A percentile compares a stretch with the other conserved stretches of the same genome.
These are phyloP conservation scores for Papiliotrema laurentii DNA, from an alignment of 1,284 basidiomycete species.

Conservation along the genomic window DNA sequence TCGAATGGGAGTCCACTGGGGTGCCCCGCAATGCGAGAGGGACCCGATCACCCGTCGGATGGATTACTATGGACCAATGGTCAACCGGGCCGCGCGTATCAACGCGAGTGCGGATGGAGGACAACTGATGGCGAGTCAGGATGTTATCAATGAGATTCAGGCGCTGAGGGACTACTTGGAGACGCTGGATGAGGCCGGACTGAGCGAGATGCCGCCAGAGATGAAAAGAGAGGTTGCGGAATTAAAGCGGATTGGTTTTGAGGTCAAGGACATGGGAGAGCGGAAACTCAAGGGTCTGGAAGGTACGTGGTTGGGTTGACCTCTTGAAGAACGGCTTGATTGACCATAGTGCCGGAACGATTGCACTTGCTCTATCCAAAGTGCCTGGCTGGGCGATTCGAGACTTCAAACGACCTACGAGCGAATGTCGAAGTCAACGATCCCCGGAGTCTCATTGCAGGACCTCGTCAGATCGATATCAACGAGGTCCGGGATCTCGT, in stretches of 20 bases:
- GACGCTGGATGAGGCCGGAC: slow-evolving; percentile 52
- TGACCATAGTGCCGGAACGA: slow-evolving; percentile 63
- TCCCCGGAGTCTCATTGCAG: slow-evolving; percentile 51
- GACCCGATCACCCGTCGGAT: slow-evolving; percentile 94
- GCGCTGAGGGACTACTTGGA: slow-evolving; percentile 44
- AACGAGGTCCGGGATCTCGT: slow-evolving; percentile 74
- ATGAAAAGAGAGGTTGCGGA: slow-evolving; percentile 46
- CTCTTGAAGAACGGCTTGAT: neutral
- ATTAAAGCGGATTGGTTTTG: slow-evolving; percentile 64
- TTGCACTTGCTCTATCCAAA: slow-evolving; percentile 80
- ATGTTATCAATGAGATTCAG: slow-evolving; percentile 80
- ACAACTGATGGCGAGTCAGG: slow-evolving; percentile 88
- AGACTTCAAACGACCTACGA: slow-evolving; percentile 53
- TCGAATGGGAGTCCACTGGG: slow-evolving; percentile 97
- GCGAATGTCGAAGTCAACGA: slow-evolving; percentile 50
- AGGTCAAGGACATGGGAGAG: slow-evolving; percentile 73
- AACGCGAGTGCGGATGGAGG: slow-evolving; percentile 81
- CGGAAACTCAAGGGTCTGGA: slow-evolving; percentile 91
- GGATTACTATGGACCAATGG: slow-evolving; percentile 95
- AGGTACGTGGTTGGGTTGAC: slow-evolving; percentile 26
- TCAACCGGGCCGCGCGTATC: slow-evolving; percentile 87
- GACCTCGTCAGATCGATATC: slow-evolving; percentile 64
- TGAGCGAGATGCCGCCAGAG: slow-evolving; percentile 42
- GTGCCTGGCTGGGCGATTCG: slow-evolving; percentile 67
- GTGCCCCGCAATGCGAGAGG: slow-evolving; percentile 81